Evolutionary conservation across 1,139 yeast genomes (phyloP).

Genomic region (Pichia sp.): DNA sequence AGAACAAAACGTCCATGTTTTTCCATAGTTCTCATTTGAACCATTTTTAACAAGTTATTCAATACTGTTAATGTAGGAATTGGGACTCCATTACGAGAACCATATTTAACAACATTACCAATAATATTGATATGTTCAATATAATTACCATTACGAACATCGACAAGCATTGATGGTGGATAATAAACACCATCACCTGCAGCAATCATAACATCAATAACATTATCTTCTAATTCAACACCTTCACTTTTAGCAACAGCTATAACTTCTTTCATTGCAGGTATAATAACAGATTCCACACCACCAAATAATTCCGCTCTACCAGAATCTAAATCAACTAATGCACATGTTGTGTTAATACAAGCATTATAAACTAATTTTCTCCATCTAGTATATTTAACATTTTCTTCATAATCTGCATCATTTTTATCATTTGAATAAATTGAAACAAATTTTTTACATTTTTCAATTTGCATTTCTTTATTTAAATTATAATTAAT

Average conservation of each 20-base stretch:
- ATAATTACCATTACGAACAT: slow-evolving; percentile 58
- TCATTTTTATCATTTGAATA: slow-evolving; percentile 43
- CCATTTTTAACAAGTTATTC: slow-evolving; percentile 50
- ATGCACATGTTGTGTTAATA: slow-evolving; percentile 54
- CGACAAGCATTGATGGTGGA: slow-evolving; percentile 38
- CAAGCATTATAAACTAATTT: slow-evolving; percentile 65
- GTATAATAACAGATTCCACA: slow-evolving; percentile 41
- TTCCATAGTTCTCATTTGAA: slow-evolving; percentile 56
- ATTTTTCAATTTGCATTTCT: slow-evolving; percentile 29
- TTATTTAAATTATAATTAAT: slow-evolving; percentile 30
- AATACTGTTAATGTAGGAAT: slow-evolving; percentile 55
- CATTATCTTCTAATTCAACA: slow-evolving; percentile 28
- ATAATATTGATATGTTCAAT: slow-evolving; percentile 65
- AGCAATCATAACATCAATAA: slow-evolving; percentile 14
- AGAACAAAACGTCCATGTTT: slow-evolving; percentile 38
- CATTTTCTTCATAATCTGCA: slow-evolving; percentile 42
- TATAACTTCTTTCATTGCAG: slow-evolving; percentile 60
- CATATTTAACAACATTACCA: slow-evolving; percentile 63
- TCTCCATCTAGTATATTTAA: slow-evolving; percentile 59
- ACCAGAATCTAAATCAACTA: slow-evolving; percentile 53
- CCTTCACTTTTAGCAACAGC: slow-evolving; percentile 60
- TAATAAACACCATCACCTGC: slow-evolving; percentile 16
- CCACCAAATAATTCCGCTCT: slow-evolving; percentile 51
- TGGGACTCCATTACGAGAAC: slow-evolving; percentile 43
- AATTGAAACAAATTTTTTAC: slow-evolving; percentile 39